Percentiles rank a stretch among this genome's conserved stretches.
phyloP scores from a whole-genome alignment of 495 filamentous ascomycete genomes.

The Bryoglossum gracile region DNA sequence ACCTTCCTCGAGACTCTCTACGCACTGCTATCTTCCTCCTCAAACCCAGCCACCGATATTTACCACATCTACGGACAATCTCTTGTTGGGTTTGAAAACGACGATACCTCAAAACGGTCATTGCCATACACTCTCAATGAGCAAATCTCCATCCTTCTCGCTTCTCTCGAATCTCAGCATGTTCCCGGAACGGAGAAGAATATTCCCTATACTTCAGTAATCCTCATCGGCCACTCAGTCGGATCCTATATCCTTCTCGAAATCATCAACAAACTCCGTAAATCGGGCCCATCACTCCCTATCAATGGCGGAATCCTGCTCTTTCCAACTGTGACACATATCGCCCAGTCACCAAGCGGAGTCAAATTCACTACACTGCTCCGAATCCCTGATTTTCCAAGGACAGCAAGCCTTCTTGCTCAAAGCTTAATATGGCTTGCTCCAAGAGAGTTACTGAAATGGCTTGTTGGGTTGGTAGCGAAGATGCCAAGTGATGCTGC shows the following conservation, averaged over 20 bases:
- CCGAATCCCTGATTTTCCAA: conserved; percentile 46
- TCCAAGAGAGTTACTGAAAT: conserved; percentile 7
- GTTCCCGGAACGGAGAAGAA: conserved; percentile 9
- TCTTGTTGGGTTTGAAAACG: conserved; percentile 64
- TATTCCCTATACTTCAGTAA: conserved; percentile 43
- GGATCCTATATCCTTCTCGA: conserved; percentile 74
- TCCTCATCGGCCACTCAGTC: conserved; percentile 80
- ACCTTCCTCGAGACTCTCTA: conserved; percentile 52
- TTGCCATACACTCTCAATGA: conserved; percentile 47
- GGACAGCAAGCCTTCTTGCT: conserved; percentile 45
- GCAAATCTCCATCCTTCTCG: conserved; percentile 38
- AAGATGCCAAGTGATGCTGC: conserved; percentile 50
- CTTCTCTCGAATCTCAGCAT: conserved; percentile 6
- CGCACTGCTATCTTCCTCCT: conserved; percentile 19
- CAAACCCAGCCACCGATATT: conserved; percentile 24
- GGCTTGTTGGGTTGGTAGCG: conserved; percentile 32
- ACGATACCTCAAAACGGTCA: conserved; percentile 9
- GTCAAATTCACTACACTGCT: conserved; percentile 46
- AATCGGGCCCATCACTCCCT: conserved; percentile 10
- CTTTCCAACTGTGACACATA: conserved; percentile 72
- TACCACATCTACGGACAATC: conserved; percentile 63
- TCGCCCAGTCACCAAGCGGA: conserved; percentile 59
- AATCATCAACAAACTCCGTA: conserved; percentile 48
- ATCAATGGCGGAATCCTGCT: conserved; percentile 58
- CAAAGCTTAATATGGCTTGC: conserved; percentile 35